A percentile compares a stretch with the other conserved stretches of the same genome.
phyloP scores from a whole-genome alignment of 768 basidiomycete species.

The Asterophora lycoperdoides region DNA sequence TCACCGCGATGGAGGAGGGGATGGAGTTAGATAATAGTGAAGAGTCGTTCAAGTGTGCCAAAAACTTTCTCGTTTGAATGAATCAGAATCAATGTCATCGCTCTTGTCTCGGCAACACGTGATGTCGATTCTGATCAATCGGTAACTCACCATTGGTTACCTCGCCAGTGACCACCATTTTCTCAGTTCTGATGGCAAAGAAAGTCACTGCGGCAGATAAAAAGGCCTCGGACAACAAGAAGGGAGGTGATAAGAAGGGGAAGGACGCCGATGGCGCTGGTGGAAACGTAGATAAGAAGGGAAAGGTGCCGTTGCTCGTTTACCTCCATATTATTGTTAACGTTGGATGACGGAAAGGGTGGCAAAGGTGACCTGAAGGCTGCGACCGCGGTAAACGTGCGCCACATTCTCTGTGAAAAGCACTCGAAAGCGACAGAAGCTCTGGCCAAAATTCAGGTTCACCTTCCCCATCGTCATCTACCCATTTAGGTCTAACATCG shows the following conservation, averaged over 20 bases:
- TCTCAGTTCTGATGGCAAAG: slow-evolving; percentile 29
- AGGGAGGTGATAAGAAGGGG: slow-evolving; percentile 38
- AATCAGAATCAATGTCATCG: slow-evolving; percentile 9
- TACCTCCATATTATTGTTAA: neutral
- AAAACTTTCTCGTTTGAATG: slow-evolving; percentile 21
- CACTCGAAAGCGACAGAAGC: slow-evolving; percentile 78
- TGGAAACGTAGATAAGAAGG: slow-evolving; percentile 31
- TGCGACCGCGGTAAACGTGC: slow-evolving; percentile 79
- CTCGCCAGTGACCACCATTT: neutral
- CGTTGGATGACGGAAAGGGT: slow-evolving; percentile 19
- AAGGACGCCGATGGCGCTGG: slow-evolving; percentile 37
- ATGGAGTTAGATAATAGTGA: slow-evolving; percentile 17
- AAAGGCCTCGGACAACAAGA: slow-evolving; percentile 33
- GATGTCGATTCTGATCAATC: slow-evolving; percentile 14
- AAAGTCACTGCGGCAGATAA: slow-evolving; percentile 29
- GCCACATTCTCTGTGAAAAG: slow-evolving; percentile 87
- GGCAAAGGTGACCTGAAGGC: slow-evolving; percentile 62
- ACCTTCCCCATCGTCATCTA: slow-evolving; percentile 3
- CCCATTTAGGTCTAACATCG: neutral
- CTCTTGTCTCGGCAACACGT: slow-evolving; percentile 15
- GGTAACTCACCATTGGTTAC: slow-evolving; percentile 10
- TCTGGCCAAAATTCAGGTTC: slow-evolving; percentile 72
- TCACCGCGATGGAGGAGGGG: slow-evolving; percentile 10
- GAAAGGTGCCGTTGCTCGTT: slow-evolving; percentile 29
- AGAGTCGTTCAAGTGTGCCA: slow-evolving; percentile 3